These are phyloP conservation scores for Pyrenophora graminea DNA, from an alignment of 2,329 filamentous ascomycete genomes.

Conservation along the genomic window DNA sequence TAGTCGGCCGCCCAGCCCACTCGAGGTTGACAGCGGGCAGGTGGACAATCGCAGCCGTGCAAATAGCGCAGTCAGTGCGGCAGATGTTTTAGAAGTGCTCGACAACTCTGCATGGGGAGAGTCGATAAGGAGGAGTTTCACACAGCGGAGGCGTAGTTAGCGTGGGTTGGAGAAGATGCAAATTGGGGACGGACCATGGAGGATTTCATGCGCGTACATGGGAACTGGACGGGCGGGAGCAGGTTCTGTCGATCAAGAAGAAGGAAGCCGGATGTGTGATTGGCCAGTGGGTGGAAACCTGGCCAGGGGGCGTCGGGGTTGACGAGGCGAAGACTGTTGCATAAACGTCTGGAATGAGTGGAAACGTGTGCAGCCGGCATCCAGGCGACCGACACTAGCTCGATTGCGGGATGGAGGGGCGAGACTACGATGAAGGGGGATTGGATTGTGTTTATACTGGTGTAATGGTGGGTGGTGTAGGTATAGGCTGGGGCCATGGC, in stretches of 20 bases:
- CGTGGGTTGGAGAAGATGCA: background rate
- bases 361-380: constrained; percentile 20
- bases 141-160: constrained; percentile 56
- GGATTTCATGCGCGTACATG: background rate
- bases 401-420: background rate
- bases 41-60: constrained; percentile 61
- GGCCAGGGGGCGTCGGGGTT: constrained; percentile 21
- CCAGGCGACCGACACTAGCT: constrained; percentile 12
- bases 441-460: constrained; percentile 7
- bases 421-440: constrained; percentile 1
- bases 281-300: constrained; percentile 26
- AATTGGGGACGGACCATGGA: background rate
- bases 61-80: constrained; percentile 71
- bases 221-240: constrained; percentile 11
- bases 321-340: constrained; percentile 34
- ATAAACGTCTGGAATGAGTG: constrained; percentile 38
- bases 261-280: constrained; percentile 20
- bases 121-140: constrained; percentile 87
- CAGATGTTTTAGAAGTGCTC: constrained; percentile 80
- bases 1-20: constrained; percentile 46
- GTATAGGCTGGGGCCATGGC: constrained; percentile 8
- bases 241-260: constrained; percentile 8
- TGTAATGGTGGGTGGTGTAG: constrained; percentile 8
- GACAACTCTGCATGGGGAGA: constrained; percentile 92
- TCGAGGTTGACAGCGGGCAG: constrained; percentile 36